These are phyloP conservation scores for Chaetomium sp. DNA, from an alignment of 2,329 filamentous ascomycete species.

Conservation along the genomic window DNA sequence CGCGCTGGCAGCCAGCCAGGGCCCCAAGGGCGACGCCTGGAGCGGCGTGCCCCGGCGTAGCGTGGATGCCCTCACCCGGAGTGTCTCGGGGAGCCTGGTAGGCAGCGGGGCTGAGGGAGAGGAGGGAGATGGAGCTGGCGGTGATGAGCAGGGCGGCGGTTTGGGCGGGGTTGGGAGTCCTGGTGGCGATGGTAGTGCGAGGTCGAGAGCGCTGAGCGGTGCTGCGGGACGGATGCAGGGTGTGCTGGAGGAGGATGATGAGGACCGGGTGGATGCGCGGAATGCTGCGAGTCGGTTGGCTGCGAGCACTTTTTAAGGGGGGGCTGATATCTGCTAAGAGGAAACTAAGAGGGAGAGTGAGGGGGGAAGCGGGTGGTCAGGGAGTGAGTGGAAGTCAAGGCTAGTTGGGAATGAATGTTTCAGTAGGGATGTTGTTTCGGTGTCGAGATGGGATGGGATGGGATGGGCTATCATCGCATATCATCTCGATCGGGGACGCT, in stretches of 20 bases:
- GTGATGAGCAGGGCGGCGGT: constrained; percentile 31
- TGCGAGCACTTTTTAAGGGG: constrained; percentile 74
- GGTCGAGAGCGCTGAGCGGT: constrained; percentile 35
- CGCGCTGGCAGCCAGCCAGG: constrained; percentile 80
- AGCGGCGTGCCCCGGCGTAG: constrained; percentile 82
- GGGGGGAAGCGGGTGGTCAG: too few species aligned
- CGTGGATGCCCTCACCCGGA: constrained; percentile 65
- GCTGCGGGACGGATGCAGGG: constrained; percentile 42
- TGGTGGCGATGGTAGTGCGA: constrained; percentile 28
- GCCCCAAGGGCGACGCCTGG: constrained; percentile 97
- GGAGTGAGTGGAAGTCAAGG: too few species aligned
- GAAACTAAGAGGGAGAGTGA: too few species aligned
- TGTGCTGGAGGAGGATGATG: constrained; percentile 74
- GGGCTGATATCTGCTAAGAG: too few species aligned
- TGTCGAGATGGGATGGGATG: too few species aligned
- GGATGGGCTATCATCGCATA: too few species aligned
- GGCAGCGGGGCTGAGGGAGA: constrained; percentile 54
- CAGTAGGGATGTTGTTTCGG: too few species aligned
- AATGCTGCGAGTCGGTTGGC: constrained; percentile 93
- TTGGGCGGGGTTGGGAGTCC: too few species aligned
- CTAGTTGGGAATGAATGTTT: too few species aligned
- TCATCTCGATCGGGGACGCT: too few species aligned
- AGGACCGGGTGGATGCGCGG: constrained; percentile 88
- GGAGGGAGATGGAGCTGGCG: constrained; percentile 25
- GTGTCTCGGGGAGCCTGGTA: constrained; percentile 58